These are phyloP conservation scores for Alternaria alternata DNA, from an alignment of 2,329 filamentous ascomycete genomes.

Conservation along the genomic window DNA sequence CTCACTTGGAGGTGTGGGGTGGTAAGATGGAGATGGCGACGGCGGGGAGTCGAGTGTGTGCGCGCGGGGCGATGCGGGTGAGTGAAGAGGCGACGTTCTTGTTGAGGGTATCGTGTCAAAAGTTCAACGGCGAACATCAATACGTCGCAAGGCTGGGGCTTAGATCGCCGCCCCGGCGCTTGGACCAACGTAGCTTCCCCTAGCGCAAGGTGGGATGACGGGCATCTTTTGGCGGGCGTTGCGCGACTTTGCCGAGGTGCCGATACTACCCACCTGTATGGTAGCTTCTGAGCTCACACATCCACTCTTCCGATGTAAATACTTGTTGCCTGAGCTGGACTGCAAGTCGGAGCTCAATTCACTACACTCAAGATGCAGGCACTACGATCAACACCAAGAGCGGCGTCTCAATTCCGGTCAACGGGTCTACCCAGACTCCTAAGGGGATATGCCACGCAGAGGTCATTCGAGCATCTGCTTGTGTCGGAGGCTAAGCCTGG, in stretches of 20 bases:
- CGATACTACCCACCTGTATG: slow-evolving; percentile 34
- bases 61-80: slow-evolving; percentile 10
- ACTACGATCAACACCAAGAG: slow-evolving; percentile 67
- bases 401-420: slow-evolving; percentile 66
- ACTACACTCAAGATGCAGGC: slow-evolving; percentile 53
- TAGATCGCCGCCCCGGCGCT: slow-evolving; percentile 10
- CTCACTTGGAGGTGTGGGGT: background rate
- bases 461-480: slow-evolving; percentile 79
- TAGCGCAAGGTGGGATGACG: slow-evolving; percentile 6
- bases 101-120: slow-evolving; percentile 44
- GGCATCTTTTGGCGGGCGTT: slow-evolving; percentile 5
- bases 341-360: slow-evolving; percentile 10
- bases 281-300: slow-evolving; percentile 8
- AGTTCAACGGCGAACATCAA: slow-evolving; percentile 10
- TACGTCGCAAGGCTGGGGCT: slow-evolving; percentile 33
- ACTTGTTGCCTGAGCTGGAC: background rate
- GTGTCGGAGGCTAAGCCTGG: slow-evolving; percentile 85
- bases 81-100: slow-evolving; percentile 10
- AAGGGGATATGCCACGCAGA: slow-evolving; percentile 59
- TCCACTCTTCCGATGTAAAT: background rate
- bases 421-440: slow-evolving; percentile 65
- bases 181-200: background rate
- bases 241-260: slow-evolving; percentile 35
- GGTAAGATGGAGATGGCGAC: background rate
- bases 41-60: slow-evolving; percentile 6